These are phyloP conservation scores for Hymenochaete sp. DNA, from an alignment of 1,284 basidiomycete genomes.

Conservation along the genomic window DNA sequence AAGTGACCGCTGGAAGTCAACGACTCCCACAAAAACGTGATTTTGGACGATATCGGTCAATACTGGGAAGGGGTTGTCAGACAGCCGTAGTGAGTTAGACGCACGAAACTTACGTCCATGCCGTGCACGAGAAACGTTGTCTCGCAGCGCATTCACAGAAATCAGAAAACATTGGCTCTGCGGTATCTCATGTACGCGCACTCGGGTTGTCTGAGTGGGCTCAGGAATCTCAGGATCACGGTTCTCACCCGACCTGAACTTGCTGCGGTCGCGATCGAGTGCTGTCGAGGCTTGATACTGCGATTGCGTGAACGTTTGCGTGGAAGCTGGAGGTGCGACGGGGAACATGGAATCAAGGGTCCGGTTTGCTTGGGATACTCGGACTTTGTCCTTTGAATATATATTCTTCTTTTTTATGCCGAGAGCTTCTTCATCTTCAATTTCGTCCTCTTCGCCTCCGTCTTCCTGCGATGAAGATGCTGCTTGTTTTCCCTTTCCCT, in stretches of 20 bases:
- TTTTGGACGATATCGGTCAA: constrained; percentile 78
- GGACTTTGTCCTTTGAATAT: constrained; percentile 83
- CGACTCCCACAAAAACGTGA: constrained; percentile 90
- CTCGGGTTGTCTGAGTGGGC: neutral
- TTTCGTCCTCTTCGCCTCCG: constrained; percentile 29
- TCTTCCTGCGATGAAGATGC: constrained; percentile 24
- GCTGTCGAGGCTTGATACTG: constrained; percentile 8
- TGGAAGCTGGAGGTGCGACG: constrained; percentile 40
- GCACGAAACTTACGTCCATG: constrained; percentile 53
- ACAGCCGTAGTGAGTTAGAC: neutral
- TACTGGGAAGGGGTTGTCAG: constrained; percentile 36
- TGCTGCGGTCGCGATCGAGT: neutral
- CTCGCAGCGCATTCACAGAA: constrained; percentile 69
- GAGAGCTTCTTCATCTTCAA: constrained; percentile 18
- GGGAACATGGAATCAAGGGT: constrained; percentile 93
- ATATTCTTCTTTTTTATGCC: constrained; percentile 33
- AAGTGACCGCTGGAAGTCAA: constrained; percentile 66
- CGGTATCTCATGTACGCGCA: constrained; percentile 48
- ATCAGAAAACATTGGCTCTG: constrained; percentile 76
- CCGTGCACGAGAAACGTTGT: constrained; percentile 47
- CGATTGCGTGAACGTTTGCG: too few relatives aligned
- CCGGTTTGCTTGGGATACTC: constrained; percentile 80
- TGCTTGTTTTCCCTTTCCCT: constrained; percentile 40
- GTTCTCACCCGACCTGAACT: neutral
- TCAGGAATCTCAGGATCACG: neutral